Conservation (phyloP, 192 early-diverging fungal genomes). For the Backusella psychrophila region DNA sequence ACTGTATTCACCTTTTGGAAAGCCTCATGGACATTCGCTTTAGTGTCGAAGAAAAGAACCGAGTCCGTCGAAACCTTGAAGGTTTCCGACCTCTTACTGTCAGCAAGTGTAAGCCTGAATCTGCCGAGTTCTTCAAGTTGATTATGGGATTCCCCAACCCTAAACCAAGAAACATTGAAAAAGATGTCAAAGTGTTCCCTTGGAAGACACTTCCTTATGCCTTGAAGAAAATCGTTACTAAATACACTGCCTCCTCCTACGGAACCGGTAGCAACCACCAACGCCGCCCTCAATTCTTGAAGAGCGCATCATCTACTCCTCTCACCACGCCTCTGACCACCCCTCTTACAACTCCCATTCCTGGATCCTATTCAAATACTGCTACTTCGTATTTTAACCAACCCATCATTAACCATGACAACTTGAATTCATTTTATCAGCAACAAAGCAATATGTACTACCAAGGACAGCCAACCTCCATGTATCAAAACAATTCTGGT, state of each 20-base stretch:
- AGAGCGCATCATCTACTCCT: neutral
- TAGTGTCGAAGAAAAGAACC: slow-evolving; percentile 80
- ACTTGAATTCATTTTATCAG: neutral
- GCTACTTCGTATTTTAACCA: neutral
- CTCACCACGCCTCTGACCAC: neutral
- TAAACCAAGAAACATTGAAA: slow-evolving; percentile 82
- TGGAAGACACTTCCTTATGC: slow-evolving; percentile 70
- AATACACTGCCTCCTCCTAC: slow-evolving; percentile 47
- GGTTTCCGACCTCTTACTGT: slow-evolving; percentile 74
- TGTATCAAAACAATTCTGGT: neutral
- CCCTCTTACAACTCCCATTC: neutral
- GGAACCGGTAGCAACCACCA: neutral
- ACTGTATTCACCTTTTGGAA: slow-evolving; percentile 73
- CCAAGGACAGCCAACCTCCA: neutral
- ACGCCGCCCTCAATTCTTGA: neutral
- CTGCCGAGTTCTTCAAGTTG: slow-evolving; percentile 68
- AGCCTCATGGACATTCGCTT: slow-evolving; percentile 69
- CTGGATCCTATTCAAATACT: neutral
- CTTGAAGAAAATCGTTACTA: slow-evolving; percentile 74
- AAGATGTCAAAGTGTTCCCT: slow-evolving; percentile 83
- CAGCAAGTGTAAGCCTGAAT: slow-evolving; percentile 70
- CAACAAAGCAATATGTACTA: neutral
- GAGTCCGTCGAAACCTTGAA: slow-evolving; percentile 83
- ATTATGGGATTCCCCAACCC: slow-evolving; percentile 81
- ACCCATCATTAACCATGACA: neutral